Conservation (phyloP, 2,329 filamentous ascomycete species). For the Orbilia oligospora region DNA sequence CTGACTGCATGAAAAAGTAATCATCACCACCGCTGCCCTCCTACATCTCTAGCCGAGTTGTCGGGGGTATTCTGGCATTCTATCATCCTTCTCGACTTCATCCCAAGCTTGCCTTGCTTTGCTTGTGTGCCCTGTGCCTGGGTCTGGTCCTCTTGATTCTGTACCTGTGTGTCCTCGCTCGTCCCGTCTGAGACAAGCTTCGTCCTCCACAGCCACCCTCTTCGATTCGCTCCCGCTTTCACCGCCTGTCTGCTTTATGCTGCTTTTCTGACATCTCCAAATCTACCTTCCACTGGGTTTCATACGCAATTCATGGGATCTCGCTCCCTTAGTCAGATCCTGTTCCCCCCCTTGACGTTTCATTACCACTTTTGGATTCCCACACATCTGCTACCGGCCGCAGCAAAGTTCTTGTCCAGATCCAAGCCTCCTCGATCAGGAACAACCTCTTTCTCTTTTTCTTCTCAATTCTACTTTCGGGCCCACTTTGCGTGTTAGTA, state of each 20-base stretch:
- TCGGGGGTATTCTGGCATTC: slow-evolving; percentile 25
- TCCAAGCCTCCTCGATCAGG: slow-evolving; percentile 58
- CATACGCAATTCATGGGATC: slow-evolving; percentile 43
- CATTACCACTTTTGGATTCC: slow-evolving; percentile 58
- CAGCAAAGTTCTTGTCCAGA: slow-evolving; percentile 48
- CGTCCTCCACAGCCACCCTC: slow-evolving; percentile 44
- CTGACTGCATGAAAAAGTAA: slow-evolving; percentile 45
- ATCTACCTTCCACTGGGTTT: slow-evolving; percentile 33
- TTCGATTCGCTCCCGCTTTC: slow-evolving; percentile 43
- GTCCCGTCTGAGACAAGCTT: slow-evolving; percentile 48
- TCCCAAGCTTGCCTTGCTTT: slow-evolving; percentile 10
- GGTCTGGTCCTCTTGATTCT: neutral
- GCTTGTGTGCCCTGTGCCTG: slow-evolving; percentile 8
- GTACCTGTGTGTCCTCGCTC: slow-evolving; percentile 8
- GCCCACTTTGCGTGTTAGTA: slow-evolving; percentile 45
- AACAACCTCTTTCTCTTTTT: slow-evolving; percentile 12
- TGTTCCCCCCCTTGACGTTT: slow-evolving; percentile 56
- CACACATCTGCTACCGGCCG: slow-evolving; percentile 46
- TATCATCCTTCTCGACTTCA: slow-evolving; percentile 18
- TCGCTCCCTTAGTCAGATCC: slow-evolving; percentile 56
- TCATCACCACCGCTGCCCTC: slow-evolving; percentile 28
- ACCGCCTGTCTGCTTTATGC: slow-evolving; percentile 40
- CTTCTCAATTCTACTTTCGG: slow-evolving; percentile 1
- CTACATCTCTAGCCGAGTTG: slow-evolving; percentile 43
- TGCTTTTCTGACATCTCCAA: slow-evolving; percentile 27